Conservation (phyloP, 2,329 filamentous ascomycete genomes). For the Pseudopyrenochaeta lycopersici region DNA sequence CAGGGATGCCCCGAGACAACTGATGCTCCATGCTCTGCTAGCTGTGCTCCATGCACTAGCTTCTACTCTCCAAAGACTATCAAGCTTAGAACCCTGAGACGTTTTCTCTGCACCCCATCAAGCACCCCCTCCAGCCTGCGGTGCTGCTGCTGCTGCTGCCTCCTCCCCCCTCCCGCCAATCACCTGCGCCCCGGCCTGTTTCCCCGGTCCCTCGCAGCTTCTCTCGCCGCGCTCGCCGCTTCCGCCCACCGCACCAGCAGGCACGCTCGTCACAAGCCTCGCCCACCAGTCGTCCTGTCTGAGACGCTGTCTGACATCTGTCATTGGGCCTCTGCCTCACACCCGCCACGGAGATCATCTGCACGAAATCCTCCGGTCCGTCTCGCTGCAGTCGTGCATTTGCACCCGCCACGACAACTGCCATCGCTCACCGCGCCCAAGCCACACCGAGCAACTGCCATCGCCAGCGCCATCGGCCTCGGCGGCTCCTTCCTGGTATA, state of each 20-base stretch:
- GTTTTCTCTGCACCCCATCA: neutral
- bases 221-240: constrained; percentile 19
- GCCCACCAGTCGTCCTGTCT: constrained; percentile 40
- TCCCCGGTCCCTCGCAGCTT: constrained; percentile 9
- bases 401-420: constrained; percentile 10
- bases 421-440: constrained; percentile 10
- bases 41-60: neutral
- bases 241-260: constrained; percentile 12
- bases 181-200: constrained; percentile 27
- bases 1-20: neutral
- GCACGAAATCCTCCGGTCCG: constrained; percentile 60
- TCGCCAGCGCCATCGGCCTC: constrained; percentile 12
- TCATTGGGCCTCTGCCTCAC: constrained; percentile 42
- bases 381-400: constrained; percentile 30
- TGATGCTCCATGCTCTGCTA: neutral
- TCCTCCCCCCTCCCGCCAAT: constrained; percentile 34
- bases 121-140: neutral
- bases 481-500: constrained; percentile 23
- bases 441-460: constrained; percentile 16
- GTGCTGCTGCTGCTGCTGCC: too few species aligned
- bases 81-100: too few species aligned
- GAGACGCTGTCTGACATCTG: constrained; percentile 48
- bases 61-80: too few species aligned
- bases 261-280: constrained; percentile 48
- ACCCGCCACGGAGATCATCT: constrained; percentile 58